Evolutionary conservation across 148 eudicot species (phyloP), one percentile per base, ranked within the genome.

Genomic region (Fallopia convolvulus): DNA sequence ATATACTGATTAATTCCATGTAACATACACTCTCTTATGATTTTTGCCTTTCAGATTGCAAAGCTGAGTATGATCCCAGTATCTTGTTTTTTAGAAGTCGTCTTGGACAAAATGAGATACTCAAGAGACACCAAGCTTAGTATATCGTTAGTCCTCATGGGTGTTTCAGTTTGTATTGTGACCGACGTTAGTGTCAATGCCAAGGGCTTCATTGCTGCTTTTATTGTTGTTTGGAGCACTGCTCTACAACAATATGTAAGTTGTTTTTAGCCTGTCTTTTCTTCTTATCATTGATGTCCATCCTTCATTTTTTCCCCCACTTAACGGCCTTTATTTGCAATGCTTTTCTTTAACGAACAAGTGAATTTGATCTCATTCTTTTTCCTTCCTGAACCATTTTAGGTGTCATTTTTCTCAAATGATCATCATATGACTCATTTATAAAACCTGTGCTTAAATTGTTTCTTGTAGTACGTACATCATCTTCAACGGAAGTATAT

Each of bases 1-100:
- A 18, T 71, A 5, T 23, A 18, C 60, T 41, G 8, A 46, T 44
- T 0, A 6, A 50, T 20, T 23, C 20, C 33, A 52, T 9, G n/a
- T 30, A 13, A 56, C 61, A 11, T 21, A 9, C 17, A 74, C 17
- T 52, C 75, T n/a, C 50, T 11, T 60, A 44, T 53, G 20, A 17
- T 74, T 47, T n/a, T 41, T 77, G 40, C 71, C 52, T 79, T 63
- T 82, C 90, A 92, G 97, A 92, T 92, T 61, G 86, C 86, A 61
- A 83, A 83, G 71, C 79, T 83, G 77, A 83, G 83, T 60, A 83
- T 83, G 83, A 83, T 83, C 74, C 86, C 86, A 10, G 86, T 83
- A 49, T 80, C 86, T 75, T 83, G 86, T 72, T 75, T 80, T 40
- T 60, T 83, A 79, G 86, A 83, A 83, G 79, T 83, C 42, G 81